Percentiles rank a stretch among this genome's conserved stretches.
phyloP scores from a whole-genome alignment of 805 yeast genomes.

The Sugiyamaella qingdaonensis region DNA sequence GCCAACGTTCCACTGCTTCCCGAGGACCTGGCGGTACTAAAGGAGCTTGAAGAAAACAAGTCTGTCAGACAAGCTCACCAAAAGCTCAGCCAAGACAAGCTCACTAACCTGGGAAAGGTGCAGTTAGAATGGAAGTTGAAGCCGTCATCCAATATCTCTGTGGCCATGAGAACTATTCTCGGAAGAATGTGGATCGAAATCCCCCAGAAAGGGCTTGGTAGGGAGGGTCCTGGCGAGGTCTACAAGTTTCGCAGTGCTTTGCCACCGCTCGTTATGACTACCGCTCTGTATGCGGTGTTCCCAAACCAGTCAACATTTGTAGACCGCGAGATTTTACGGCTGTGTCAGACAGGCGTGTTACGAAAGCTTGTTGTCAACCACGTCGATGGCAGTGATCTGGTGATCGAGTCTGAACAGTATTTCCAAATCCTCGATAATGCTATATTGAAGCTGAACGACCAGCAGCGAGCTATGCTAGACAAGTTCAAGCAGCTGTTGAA shows the following conservation, averaged over 20 bases:
- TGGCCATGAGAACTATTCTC: conserved; percentile 25
- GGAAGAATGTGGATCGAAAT: conserved; percentile 31
- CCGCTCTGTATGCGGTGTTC: conserved; percentile 35
- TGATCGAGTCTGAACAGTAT: conserved; percentile 27
- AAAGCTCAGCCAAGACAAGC: conserved; percentile 18
- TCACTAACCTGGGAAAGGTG: conserved; percentile 18
- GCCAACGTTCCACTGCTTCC: conserved; percentile 20
- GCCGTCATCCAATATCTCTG: conserved; percentile 11
- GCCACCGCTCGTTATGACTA: conserved; percentile 32
- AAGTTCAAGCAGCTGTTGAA: conserved; percentile 25
- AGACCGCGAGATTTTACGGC: conserved; percentile 31
- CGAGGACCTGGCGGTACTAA: conserved; percentile 18
- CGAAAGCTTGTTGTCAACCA: conserved; percentile 29
- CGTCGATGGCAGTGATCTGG: conserved; percentile 30
- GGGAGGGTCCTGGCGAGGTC: conserved; percentile 25
- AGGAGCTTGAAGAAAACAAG: conserved; percentile 23
- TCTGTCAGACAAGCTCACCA: conserved; percentile 12
- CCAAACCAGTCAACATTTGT: conserved; percentile 34
- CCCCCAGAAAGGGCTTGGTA: conserved; percentile 30
- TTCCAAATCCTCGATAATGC: conserved; percentile 9
- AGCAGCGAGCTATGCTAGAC: not conserved
- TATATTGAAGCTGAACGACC: conserved; percentile 5
- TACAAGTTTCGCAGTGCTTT: conserved; percentile 24
- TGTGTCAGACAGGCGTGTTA: conserved; percentile 24
- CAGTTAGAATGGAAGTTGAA: conserved; percentile 18